Conservation (phyloP, 1,284 basidiomycete species). For the Microbotryomycetes sp. region DNA sequence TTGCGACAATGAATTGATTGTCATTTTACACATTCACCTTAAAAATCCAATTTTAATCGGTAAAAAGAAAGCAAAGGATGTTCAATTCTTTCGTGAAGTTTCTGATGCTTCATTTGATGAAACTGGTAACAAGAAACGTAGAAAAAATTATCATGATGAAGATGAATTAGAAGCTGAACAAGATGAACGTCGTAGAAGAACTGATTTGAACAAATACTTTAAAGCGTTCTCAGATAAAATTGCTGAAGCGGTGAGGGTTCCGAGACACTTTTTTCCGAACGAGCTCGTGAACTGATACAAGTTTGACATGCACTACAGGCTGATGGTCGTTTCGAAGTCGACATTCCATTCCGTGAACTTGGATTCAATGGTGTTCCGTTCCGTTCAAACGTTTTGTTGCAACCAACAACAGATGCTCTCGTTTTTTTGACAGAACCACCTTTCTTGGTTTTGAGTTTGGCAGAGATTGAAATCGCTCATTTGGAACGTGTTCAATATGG, state of each 20-base stretch:
- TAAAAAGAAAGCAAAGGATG: slow-evolving; percentile 96
- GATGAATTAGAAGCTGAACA: slow-evolving; percentile 99
- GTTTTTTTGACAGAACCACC: slow-evolving; percentile 93
- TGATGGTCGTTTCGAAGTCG: slow-evolving; percentile 78
- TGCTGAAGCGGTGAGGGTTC: slow-evolving; percentile 64
- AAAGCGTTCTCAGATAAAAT: slow-evolving; percentile 90
- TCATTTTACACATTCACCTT: slow-evolving; percentile 89
- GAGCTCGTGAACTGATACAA: background rate
- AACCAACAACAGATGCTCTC: slow-evolving; percentile 94
- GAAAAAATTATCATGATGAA: slow-evolving; percentile 90
- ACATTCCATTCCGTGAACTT: slow-evolving; percentile 94
- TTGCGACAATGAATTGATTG: slow-evolving; percentile 91
- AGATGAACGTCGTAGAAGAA: slow-evolving; percentile 83
- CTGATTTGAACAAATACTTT: slow-evolving; percentile 90
- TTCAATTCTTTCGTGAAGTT: slow-evolving; percentile 98
- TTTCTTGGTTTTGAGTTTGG: slow-evolving; percentile 89
- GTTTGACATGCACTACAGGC: no score
- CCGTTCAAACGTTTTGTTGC: slow-evolving; percentile 86
- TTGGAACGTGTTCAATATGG: slow-evolving; percentile 96
- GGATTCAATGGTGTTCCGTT: slow-evolving; percentile 97
- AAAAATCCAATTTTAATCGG: slow-evolving; percentile 97
- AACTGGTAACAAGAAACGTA: slow-evolving; percentile 92
- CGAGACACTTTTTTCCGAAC: background rate
- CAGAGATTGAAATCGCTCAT: slow-evolving; percentile 93
- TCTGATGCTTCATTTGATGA: slow-evolving; percentile 98